These are phyloP conservation scores for Yarrowia bubula DNA, from an alignment of 805 yeast genomes.

Conservation along the genomic window DNA sequence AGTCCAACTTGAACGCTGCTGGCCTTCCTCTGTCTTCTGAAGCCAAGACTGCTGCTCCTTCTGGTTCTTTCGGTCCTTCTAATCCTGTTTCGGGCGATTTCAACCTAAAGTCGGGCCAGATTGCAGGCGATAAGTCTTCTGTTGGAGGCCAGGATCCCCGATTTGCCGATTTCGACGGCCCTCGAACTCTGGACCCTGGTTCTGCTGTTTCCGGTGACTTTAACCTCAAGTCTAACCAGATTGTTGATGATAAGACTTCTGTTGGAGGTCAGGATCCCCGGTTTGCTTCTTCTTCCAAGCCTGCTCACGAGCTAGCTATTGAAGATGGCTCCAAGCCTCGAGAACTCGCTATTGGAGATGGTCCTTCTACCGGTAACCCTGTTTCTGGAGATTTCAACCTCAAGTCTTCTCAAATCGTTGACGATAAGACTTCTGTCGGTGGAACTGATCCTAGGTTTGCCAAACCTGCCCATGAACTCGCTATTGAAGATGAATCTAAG, in stretches of 20 bases:
- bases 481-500: background rate
- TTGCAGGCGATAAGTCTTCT: background rate
- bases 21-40: background rate
- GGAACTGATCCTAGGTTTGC: background rate
- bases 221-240: background rate
- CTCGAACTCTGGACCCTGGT: conserved; percentile 7
- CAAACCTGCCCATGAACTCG: background rate
- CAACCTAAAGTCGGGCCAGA: conserved; percentile 2
- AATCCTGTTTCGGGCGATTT: background rate
- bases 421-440: background rate
- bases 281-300: background rate
- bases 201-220: conserved; percentile 7
- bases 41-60: too few relatives aligned
- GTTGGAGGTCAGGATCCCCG: background rate
- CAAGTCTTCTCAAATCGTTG: background rate
- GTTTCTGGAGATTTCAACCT: background rate
- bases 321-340: background rate
- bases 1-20: background rate
- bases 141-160: conserved; percentile 8
- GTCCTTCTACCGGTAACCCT: background rate
- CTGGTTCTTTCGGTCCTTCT: too few relatives aligned
- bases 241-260: background rate
- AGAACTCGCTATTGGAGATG: background rate
- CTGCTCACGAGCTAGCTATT: background rate
- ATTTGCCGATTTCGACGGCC: background rate